Percentiles rank a stretch among this genome's conserved stretches.
These are phyloP conservation scores for Suillus americanus DNA, from an alignment of 768 basidiomycete genomes.

Conservation along the genomic window DNA sequence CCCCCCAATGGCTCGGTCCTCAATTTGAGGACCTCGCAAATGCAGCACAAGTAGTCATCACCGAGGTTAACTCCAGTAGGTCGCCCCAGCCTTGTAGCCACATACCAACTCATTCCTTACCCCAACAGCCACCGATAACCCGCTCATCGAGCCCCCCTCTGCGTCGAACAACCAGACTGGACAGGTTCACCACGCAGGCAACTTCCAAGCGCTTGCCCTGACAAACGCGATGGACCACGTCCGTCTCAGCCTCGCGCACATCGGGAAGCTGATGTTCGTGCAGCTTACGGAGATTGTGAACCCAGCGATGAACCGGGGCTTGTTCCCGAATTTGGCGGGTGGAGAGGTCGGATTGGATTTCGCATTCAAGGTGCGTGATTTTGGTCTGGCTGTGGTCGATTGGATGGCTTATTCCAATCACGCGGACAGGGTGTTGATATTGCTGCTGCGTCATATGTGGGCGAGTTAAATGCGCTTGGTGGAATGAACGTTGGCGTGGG, in stretches of 20 bases:
- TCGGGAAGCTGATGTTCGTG: conserved; percentile 68
- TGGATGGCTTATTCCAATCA: not conserved
- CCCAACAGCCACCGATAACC: conserved; percentile 80
- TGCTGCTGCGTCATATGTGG: conserved; percentile 75
- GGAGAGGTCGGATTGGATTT: conserved; percentile 82
- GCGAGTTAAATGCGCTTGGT: conserved; percentile 77
- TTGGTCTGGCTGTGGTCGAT: not conserved
- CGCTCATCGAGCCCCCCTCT: conserved; percentile 77
- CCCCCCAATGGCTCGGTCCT: conserved; percentile 85
- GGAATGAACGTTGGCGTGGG: conserved; percentile 79
- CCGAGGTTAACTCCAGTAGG: conserved; percentile 83
- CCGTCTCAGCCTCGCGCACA: conserved; percentile 65
- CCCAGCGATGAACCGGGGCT: conserved; percentile 66
- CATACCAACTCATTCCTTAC: not conserved
- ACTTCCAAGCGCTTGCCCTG: conserved; percentile 87
- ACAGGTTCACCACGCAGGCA: conserved; percentile 77
- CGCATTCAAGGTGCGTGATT: conserved; percentile 52
- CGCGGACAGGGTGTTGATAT: conserved; percentile 66
- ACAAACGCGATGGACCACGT: conserved; percentile 90
- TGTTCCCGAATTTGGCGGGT: conserved; percentile 77
- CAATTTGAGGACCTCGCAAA: conserved; percentile 78
- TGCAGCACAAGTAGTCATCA: conserved; percentile 61
- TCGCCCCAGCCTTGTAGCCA: conserved; percentile 13
- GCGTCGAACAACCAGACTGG: conserved; percentile 43
- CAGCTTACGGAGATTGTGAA: conserved; percentile 61